Conservation (phyloP, 1,284 basidiomycete species). For the Ceratobasidium sp. region DNA sequence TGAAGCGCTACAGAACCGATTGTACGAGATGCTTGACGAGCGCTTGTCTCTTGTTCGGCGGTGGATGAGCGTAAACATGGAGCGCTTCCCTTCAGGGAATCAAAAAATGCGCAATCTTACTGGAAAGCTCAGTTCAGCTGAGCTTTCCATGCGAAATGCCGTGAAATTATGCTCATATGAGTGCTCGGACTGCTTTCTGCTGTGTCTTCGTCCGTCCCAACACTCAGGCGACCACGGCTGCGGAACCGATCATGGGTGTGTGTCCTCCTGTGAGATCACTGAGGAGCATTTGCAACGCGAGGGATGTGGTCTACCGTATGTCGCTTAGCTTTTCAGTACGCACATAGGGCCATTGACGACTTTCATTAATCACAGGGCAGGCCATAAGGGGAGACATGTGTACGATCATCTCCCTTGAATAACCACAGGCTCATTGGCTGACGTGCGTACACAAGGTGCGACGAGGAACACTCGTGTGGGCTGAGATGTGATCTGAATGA, state of each 20-base stretch:
- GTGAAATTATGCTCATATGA: conserved; percentile 35
- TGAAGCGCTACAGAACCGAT: not conserved
- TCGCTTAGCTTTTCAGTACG: not conserved
- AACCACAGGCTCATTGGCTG: too few species aligned
- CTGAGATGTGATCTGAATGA: conserved; percentile 54
- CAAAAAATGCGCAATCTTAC: conserved; percentile 34
- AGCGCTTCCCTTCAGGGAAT: conserved; percentile 32
- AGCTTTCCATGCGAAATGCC: conserved; percentile 13
- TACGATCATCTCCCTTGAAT: too few species aligned
- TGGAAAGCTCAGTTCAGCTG: conserved; percentile 22
- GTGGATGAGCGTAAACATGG: conserved; percentile 41
- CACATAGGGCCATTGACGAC: conserved; percentile 1
- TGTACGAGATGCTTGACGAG: conserved; percentile 8
- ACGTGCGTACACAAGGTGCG: conserved; percentile 53
- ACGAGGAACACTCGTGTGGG: conserved; percentile 60
- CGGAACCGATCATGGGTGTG: conserved; percentile 43
- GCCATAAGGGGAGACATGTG: conserved; percentile 63
- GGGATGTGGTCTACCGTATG: conserved; percentile 57
- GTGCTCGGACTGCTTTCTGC: conserved; percentile 37
- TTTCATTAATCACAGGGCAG: conserved; percentile 52
- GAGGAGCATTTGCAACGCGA: conserved; percentile 38
- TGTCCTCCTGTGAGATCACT: conserved; percentile 34
- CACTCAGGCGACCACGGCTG: conserved; percentile 42
- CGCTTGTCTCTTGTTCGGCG: conserved; percentile 32
- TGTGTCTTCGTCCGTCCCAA: conserved; percentile 30